These are phyloP conservation scores for Nannizzia gypsea DNA, from an alignment of 2,329 filamentous ascomycete genomes.

Conservation along the genomic window DNA sequence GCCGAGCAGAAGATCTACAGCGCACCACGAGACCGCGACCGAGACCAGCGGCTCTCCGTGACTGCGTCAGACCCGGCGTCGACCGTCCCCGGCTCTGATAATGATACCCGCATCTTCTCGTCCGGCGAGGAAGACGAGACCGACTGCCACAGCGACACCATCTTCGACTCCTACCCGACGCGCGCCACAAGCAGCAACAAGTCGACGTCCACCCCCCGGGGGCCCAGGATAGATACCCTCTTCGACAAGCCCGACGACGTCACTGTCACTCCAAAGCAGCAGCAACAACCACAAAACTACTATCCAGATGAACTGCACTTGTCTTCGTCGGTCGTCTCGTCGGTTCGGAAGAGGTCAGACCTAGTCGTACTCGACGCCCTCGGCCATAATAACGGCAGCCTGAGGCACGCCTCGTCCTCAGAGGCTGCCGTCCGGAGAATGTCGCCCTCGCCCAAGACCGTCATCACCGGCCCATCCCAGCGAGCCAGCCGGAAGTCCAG, in stretches of 20 bases:
- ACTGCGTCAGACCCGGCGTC: slow-evolving; percentile 49
- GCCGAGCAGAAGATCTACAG: not conserved
- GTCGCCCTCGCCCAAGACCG: not conserved
- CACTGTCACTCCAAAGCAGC: not conserved
- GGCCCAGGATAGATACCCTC: slow-evolving; percentile 51
- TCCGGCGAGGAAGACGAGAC: slow-evolving; percentile 51
- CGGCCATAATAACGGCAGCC: not conserved
- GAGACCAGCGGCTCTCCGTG: slow-evolving; percentile 43
- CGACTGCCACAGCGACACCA: slow-evolving; percentile 50
- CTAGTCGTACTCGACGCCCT: too few relatives aligned
- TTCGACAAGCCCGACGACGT: slow-evolving; percentile 40
- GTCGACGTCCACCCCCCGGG: slow-evolving; percentile 42
- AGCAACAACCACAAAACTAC: too few relatives aligned
- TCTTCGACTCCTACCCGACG: slow-evolving; percentile 52
- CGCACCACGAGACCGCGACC: not conserved
- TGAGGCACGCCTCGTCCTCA: not conserved
- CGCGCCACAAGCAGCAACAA: slow-evolving; percentile 42
- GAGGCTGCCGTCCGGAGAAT: not conserved
- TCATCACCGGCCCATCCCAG: not conserved
- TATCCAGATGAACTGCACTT: not conserved
- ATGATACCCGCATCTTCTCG: slow-evolving; percentile 45
- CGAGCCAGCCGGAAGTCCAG: not conserved
- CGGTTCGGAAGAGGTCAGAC: not conserved
- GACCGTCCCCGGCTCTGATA: slow-evolving; percentile 49
- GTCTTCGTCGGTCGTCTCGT: not conserved